Evolutionary conservation across 345 rosid species (phyloP), one percentile per base, ranked within the genome.

Genomic region (Camelina neglecta): DNA sequence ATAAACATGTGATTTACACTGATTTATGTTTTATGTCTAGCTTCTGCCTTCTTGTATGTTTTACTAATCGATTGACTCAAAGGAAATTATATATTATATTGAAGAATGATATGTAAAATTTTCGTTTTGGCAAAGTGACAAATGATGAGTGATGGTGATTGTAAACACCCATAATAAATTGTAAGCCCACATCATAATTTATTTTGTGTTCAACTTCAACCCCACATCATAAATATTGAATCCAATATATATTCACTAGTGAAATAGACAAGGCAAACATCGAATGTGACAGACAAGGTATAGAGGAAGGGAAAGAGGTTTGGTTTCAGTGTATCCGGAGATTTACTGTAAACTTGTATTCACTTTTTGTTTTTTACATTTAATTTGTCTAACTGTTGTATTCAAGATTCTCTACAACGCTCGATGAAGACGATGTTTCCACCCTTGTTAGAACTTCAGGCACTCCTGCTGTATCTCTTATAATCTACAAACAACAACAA

Each of bases 361-460:
- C 18, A 38, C 35, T 70, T 58, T 57, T 41, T 44, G 11, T 8
- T 45, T n/a, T 38, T 23, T 15, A 58, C 67, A 75, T 48, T 48
- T 75, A 58, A 26, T 35, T 9, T 47, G 20, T 39, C 80, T 89
- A 94, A 81, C 89, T 92, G 83, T 80, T 88, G 58, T 94, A 94
- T 62, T 89, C 92, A 71, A 76, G 39, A 44, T 85, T 54, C 42
- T 87, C 92, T 7, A 53, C 80, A 33, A 79, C 7, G 2, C 84
- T 69, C 56, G 88, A 60, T 31, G 87, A 67, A 18, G 88, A 69
- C 12, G 92, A 81, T 7, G 82, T 69, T 67, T 89, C 97, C 67
- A 87, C 75, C 84, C 92, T 87, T 33, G 97, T 92, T 61, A 94
- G 86, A 75, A 94, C 97, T 87, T 90, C 97, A 33, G 97, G 96